Evolutionary conservation across 2,329 filamentous ascomycete species (phyloP).

Genomic region (Diaporthe ilicicola): DNA sequence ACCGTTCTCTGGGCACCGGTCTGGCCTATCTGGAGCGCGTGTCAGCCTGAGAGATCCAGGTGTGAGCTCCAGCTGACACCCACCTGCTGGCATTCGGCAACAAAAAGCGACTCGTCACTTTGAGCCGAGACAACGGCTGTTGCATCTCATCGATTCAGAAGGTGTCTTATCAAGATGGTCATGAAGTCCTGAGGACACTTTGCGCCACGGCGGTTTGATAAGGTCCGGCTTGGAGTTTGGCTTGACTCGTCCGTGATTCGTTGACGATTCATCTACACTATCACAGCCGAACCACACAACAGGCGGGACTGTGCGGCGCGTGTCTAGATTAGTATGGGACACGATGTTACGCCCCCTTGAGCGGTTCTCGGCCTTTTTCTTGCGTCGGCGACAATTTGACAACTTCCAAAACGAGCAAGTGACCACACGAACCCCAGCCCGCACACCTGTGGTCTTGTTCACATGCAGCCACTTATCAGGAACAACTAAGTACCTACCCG

Average conservation of each 20-base stretch:
- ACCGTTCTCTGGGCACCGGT: constrained; percentile 5
- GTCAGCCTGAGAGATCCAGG: neutral
- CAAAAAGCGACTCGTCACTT: neutral
- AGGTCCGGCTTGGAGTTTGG: neutral
- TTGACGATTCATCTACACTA: neutral
- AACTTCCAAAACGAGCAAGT: constrained; percentile 26
- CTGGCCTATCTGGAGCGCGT: constrained; percentile 10
- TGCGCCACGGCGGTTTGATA: constrained; percentile 10
- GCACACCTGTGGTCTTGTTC: neutral
- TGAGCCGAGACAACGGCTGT: neutral
- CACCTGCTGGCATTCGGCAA: neutral
- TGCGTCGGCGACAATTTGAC: constrained; percentile 9
- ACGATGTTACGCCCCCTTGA: constrained; percentile 10
- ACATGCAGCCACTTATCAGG: constrained; percentile 12
- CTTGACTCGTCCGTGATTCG: constrained; percentile 8
- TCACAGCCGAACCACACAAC: constrained; percentile 10
- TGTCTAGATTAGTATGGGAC: constrained; percentile 19
- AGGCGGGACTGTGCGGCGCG: constrained; percentile 8
- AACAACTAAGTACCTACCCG: constrained; percentile 3
- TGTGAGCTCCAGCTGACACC: constrained; percentile 4
- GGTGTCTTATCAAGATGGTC: constrained; percentile 1
- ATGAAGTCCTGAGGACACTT: constrained; percentile 13
- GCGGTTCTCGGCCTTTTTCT: constrained; percentile 13
- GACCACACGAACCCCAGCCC: constrained; percentile 7
- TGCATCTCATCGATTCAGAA: neutral